Conservation (phyloP, 192 early-diverging fungal genomes). For the Rhizophagus prolifer region DNA sequence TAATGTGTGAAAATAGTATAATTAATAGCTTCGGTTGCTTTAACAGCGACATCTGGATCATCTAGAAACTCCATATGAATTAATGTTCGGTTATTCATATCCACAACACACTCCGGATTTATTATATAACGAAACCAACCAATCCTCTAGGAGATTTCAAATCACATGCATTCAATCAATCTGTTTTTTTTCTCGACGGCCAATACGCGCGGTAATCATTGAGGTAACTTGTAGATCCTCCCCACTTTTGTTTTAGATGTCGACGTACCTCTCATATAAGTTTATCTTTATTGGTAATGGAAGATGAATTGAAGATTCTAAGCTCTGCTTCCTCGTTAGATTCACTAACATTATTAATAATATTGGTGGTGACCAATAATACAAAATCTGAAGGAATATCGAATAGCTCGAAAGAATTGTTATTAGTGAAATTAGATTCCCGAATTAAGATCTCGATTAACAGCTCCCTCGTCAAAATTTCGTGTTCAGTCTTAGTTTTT, state of each 20-base stretch:
- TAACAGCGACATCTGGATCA: not conserved
- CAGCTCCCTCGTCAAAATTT: not conserved
- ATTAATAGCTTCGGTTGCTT: constrained; percentile 10
- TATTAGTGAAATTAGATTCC: not conserved
- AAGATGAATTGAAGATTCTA: too few species aligned
- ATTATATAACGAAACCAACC: constrained; percentile 5
- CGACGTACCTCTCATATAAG: too few species aligned
- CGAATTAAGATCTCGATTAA: constrained; percentile 4
- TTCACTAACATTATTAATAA: not conserved
- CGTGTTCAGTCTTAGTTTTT: not conserved
- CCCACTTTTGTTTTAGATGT: too few species aligned
- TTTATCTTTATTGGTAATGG: too few species aligned
- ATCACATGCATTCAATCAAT: not conserved
- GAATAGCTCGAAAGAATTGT: not conserved
- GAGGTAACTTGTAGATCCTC: too few species aligned
- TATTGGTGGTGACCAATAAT: not conserved
- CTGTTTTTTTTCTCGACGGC: too few species aligned
- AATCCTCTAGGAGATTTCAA: not conserved
- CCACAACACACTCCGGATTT: constrained; percentile 12
- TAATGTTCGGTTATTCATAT: not conserved
- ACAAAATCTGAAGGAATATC: constrained; percentile 8
- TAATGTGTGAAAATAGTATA: constrained; percentile 23
- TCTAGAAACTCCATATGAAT: not conserved
- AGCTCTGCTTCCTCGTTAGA: too few species aligned
- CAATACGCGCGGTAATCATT: too few species aligned